phyloP scores from a whole-genome alignment of 139 green algal genomes.

The Coccomyxa sp. region DNA sequence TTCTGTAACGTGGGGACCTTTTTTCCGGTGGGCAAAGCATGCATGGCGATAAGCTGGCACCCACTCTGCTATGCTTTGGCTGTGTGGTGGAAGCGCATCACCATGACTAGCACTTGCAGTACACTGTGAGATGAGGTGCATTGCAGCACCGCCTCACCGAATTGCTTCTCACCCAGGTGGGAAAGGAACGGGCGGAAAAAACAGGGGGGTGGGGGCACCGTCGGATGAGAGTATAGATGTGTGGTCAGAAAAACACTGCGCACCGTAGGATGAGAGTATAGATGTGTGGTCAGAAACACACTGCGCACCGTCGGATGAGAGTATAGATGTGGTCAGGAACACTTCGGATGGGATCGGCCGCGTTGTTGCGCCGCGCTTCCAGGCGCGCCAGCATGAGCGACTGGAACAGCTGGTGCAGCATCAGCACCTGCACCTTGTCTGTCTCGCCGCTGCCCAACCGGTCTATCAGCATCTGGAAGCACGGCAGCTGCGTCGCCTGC shows the following conservation, averaged over 20 bases:
- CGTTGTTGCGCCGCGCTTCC: not conserved
- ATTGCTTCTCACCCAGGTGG: too few species aligned
- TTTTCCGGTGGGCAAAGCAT: too few species aligned
- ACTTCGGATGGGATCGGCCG: not conserved
- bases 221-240: not conserved
- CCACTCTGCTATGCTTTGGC: too few species aligned
- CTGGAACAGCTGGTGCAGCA: slow-evolving; percentile 35
- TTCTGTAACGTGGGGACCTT: too few species aligned
- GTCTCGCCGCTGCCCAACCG: slow-evolving; percentile 14
- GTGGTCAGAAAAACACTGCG: not conserved
- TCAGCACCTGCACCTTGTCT: not conserved
- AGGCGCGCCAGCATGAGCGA: slow-evolving; percentile 22
- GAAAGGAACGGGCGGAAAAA: too few species aligned
- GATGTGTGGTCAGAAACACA: not conserved
- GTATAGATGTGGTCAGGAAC: not conserved
- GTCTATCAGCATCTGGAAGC: slow-evolving; percentile 31
- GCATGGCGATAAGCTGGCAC: too few species aligned
- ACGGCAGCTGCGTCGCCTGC: slow-evolving; percentile 22
- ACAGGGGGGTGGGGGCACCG: too few species aligned
- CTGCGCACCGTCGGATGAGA: not conserved
- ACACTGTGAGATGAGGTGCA: too few species aligned
- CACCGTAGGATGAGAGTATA: not conserved
- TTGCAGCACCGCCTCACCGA: too few species aligned
- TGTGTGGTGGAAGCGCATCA: too few species aligned
- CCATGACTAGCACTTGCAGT: too few species aligned